phyloP scores from a whole-genome alignment of 331 rosid species.

The Rosa hybrid region DNA sequence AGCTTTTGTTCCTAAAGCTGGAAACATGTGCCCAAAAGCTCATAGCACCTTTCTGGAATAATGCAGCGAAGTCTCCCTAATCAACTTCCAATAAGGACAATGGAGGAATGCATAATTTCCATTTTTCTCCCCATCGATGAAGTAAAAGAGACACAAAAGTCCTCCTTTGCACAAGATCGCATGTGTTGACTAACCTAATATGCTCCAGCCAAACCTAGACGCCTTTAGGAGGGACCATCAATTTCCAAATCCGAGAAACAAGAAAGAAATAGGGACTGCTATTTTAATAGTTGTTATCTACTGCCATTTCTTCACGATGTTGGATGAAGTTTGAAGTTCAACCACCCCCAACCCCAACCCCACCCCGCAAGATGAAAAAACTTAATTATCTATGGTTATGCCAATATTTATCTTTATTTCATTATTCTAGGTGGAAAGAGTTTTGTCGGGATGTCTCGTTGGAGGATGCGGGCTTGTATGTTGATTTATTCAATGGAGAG shows the following conservation, averaged over 20 bases:
- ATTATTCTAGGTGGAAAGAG: slow-evolving; percentile 71
- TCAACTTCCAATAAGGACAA: not conserved
- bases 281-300: not conserved
- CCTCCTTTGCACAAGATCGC: not conserved
- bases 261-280: not conserved
- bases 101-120: not conserved
- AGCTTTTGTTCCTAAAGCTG: not conserved
- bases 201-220: not conserved
- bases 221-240: not conserved
- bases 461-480: slow-evolving; percentile 67
- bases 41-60: not conserved
- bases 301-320: not conserved
- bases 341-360: too few relatives aligned
- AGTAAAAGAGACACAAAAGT: not conserved
- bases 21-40: not conserved
- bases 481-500: slow-evolving; percentile 36
- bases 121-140: not conserved
- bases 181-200: not conserved
- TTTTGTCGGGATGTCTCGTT: slow-evolving; percentile 73
- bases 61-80: not conserved
- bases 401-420: slow-evolving; percentile 22
- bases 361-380: not conserved
- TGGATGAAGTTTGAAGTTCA: not conserved
- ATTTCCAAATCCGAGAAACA: not conserved
- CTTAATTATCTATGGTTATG: not conserved